A percentile compares a stretch with the other conserved stretches of the same genome.
Conservation (phyloP, 345 rosid genomes). For the Trapa incisa region DNA sequence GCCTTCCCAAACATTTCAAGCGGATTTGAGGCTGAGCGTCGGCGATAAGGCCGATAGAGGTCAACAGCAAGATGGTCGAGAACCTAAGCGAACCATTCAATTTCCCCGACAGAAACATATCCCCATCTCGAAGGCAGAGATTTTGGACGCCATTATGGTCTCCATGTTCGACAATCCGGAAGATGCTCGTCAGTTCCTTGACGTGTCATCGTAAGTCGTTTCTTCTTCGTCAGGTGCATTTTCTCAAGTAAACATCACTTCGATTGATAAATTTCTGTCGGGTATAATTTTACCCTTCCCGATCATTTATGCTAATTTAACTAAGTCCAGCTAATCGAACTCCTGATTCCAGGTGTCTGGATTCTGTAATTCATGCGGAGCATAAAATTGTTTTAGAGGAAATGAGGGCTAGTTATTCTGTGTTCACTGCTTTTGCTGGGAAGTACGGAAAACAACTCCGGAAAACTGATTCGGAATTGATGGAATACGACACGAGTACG, state of each 20-base stretch:
- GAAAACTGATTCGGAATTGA: too few species aligned
- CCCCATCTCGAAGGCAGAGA: slow-evolving; percentile 59
- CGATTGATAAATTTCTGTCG: not conserved
- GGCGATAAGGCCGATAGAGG: not conserved
- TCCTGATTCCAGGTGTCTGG: slow-evolving; percentile 42
- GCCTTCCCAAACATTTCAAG: not conserved
- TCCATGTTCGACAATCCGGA: slow-evolving; percentile 38
- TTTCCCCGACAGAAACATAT: slow-evolving; percentile 72
- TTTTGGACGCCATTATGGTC: slow-evolving; percentile 43
- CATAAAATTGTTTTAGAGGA: slow-evolving; percentile 67
- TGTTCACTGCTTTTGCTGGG: slow-evolving; percentile 7
- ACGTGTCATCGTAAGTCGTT: slow-evolving; percentile 52
- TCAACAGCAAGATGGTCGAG: not conserved
- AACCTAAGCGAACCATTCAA: slow-evolving; percentile 21
- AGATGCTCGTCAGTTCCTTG: slow-evolving; percentile 41
- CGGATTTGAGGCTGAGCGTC: not conserved
- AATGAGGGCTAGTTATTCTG: slow-evolving; percentile 58
- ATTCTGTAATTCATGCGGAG: slow-evolving; percentile 82
- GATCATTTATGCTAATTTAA: too few species aligned
- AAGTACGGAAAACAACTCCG: not conserved
- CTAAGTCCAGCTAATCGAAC: not conserved
- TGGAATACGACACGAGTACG: too few species aligned
- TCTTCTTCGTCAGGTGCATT: not conserved
- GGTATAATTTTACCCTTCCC: too few species aligned
- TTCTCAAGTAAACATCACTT: too few species aligned